These are phyloP conservation scores for Paramecium octaurelia DNA, from an alignment of 73 alveolate genomes.

Conservation along the genomic window DNA sequence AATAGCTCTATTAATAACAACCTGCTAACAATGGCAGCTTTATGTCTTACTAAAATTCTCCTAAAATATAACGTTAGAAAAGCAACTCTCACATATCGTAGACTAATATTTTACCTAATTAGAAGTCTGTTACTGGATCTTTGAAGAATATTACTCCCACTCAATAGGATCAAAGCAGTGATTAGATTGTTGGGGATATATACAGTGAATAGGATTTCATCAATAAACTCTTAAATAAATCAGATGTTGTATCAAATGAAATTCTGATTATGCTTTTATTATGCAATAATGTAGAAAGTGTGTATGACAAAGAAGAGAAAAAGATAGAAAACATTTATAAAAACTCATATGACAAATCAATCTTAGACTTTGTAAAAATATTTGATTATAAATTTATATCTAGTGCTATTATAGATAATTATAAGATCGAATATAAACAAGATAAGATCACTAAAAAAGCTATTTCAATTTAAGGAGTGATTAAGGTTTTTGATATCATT, in stretches of 20 bases:
- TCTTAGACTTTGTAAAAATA: background rate
- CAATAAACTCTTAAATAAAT: background rate
- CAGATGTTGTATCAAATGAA: background rate
- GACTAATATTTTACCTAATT: background rate
- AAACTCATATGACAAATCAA: background rate
- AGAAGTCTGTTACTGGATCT: background rate
- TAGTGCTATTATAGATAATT: background rate
- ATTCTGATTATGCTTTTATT: background rate
- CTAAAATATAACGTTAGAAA: background rate
- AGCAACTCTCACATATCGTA: background rate
- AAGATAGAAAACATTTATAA: background rate
- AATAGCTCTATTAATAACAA: background rate
- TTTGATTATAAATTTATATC: conserved; percentile 9
- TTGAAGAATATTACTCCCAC: background rate
- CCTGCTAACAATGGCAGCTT: background rate
- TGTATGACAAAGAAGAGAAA: background rate
- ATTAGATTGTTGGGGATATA: background rate
- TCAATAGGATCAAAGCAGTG: background rate
- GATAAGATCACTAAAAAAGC: background rate
- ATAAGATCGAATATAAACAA: background rate
- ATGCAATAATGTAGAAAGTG: background rate
- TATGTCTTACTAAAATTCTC: background rate
- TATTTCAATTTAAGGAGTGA: background rate
- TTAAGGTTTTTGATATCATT: background rate
- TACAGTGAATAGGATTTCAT: background rate